Evolutionary conservation across 352 stramenopile species (phyloP).

Genomic region (Pythium sukuiense): DNA sequence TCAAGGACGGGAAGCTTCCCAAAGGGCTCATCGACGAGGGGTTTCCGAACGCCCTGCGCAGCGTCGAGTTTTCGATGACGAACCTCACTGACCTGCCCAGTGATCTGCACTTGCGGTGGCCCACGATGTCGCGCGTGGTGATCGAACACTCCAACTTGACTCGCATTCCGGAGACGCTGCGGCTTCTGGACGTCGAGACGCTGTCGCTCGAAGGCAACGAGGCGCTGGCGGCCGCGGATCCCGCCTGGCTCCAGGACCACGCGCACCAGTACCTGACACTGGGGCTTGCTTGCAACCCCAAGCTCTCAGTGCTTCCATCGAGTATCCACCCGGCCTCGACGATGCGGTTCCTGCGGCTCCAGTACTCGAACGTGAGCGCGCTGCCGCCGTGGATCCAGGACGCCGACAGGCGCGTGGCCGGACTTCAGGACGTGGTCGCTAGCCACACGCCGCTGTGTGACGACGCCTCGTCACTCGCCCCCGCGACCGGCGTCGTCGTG

Average conservation of each 20-base stretch:
- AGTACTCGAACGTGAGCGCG: constrained; percentile 11
- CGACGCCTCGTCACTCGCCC: not conserved
- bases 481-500: not conserved
- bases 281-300: constrained; percentile 15
- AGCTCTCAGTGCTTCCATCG: not conserved
- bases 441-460: constrained; percentile 10
- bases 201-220: constrained; percentile 24
- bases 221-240: constrained; percentile 5
- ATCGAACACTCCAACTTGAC: constrained; percentile 20
- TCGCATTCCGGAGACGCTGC: constrained; percentile 5
- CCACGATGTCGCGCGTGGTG: constrained; percentile 14
- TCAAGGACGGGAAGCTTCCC: constrained; percentile 5
- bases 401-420: not conserved
- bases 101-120: constrained; percentile 20
- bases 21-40: constrained; percentile 8
- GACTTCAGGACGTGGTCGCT: not conserved
- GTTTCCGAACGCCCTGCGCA: constrained; percentile 14
- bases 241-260: constrained; percentile 8
- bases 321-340: constrained; percentile 8
- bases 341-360: constrained; percentile 15
- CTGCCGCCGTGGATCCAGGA: constrained; percentile 11
- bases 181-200: constrained; percentile 10
- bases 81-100: constrained; percentile 18
- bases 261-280: constrained; percentile 15
- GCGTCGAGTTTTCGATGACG: constrained; percentile 22